phyloP scores from a whole-genome alignment of 148 eudicot genomes.

The Rhododendron williamsianum region DNA sequence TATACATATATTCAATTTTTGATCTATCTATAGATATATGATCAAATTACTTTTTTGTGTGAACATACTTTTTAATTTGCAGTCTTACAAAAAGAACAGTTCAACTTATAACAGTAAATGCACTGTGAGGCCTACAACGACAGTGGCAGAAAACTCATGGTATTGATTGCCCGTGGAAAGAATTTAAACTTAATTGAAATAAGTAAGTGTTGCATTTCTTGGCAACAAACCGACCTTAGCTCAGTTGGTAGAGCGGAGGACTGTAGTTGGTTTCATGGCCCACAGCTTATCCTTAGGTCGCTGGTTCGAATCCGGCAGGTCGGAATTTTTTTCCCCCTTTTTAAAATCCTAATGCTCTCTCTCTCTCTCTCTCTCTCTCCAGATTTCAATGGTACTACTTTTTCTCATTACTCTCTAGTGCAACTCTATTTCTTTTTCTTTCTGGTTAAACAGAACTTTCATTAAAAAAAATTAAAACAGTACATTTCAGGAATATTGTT shows the following conservation, averaged over 20 bases:
- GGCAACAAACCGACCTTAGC: constrained; percentile 2
- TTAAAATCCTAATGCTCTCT: neutral
- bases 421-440: too few species aligned
- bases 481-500: too few species aligned
- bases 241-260: constrained; percentile 17
- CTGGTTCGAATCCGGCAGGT: constrained; percentile 80
- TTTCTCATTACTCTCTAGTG: neutral
- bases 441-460: too few species aligned
- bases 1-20: too few species aligned
- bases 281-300: constrained; percentile 45
- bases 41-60: neutral
- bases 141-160: too few species aligned
- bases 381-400: neutral
- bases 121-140: too few species aligned
- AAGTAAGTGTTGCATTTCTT: fast-evolving
- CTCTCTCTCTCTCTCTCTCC: neutral
- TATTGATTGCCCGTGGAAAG: too few species aligned
- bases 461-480: too few species aligned
- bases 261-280: neutral
- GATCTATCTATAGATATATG: too few species aligned
- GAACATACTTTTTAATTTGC: too few species aligned
- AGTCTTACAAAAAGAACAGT: neutral
- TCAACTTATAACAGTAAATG: neutral
- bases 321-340: constrained; percentile 18
- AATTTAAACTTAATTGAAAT: too few species aligned